phyloP scores from a whole-genome alignment of 345 rosid genomes.

The Clausena lansium region DNA sequence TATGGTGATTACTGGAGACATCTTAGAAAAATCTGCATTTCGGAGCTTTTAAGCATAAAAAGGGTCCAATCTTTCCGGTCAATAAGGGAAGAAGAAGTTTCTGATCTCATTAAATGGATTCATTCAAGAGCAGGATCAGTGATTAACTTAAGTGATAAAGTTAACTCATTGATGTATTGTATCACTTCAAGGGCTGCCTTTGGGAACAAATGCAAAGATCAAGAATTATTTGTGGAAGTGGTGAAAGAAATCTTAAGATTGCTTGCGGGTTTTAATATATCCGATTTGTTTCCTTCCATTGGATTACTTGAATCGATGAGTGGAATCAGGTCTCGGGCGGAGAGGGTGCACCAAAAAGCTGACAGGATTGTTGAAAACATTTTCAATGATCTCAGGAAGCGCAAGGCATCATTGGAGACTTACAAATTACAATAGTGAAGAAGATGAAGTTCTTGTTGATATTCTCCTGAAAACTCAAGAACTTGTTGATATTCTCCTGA shows the following conservation, averaged over 20 bases:
- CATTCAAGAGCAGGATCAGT: not conserved
- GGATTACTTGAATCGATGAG: slow-evolving; percentile 15
- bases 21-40: not conserved
- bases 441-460: slow-evolving; percentile 20
- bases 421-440: not conserved
- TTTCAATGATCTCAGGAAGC: slow-evolving; percentile 9
- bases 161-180: not conserved
- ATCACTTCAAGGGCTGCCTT: slow-evolving; percentile 14
- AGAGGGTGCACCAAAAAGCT: slow-evolving; percentile 11
- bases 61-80: slow-evolving; percentile 14
- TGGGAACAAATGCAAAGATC: slow-evolving; percentile 1
- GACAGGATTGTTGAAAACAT: slow-evolving; percentile 21
- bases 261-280: slow-evolving; percentile 6
- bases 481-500: slow-evolving; percentile 19
- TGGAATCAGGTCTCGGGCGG: slow-evolving; percentile 6
- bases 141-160: not conserved
- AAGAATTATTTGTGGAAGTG: not conserved
- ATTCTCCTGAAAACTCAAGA: slow-evolving; percentile 19
- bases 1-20: slow-evolving; percentile 14
- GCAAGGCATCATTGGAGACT: not conserved
- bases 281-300: slow-evolving; percentile 29
- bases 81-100: slow-evolving; percentile 20
- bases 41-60: not conserved
- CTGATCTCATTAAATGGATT: not conserved
- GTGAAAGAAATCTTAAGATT: not conserved